Percentiles rank a stretch among this genome's conserved stretches.
These are phyloP conservation scores for Mucor circinelloides DNA, from an alignment of 371 early-diverging fungal species.

Conservation along the genomic window DNA sequence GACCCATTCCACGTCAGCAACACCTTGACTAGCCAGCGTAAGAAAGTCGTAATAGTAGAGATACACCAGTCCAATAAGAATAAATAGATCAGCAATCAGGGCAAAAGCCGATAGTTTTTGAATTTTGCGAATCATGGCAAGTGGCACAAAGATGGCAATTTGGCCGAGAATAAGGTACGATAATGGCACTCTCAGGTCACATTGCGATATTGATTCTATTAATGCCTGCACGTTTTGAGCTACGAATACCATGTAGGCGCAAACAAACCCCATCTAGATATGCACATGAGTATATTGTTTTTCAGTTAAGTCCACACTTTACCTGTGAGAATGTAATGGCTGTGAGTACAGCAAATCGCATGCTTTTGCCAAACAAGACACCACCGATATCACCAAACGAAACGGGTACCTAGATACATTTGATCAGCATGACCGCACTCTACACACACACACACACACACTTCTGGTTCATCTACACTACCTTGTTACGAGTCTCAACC, in stretches of 20 bases:
- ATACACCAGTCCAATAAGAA: slow-evolving; percentile 77
- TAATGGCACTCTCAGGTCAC: slow-evolving; percentile 42
- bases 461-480: too few relatives aligned
- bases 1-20: slow-evolving; percentile 63
- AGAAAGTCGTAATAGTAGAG: slow-evolving; percentile 73
- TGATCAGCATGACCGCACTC: too few relatives aligned
- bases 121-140: slow-evolving; percentile 82
- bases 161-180: slow-evolving; percentile 69
- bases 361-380: slow-evolving; percentile 65
- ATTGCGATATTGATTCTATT: slow-evolving; percentile 61
- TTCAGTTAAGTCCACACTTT: neutral
- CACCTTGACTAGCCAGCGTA: slow-evolving; percentile 57
- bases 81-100: slow-evolving; percentile 84
- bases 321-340: slow-evolving; percentile 78
- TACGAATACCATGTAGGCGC: slow-evolving; percentile 88
- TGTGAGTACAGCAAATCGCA: slow-evolving; percentile 66
- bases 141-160: slow-evolving; percentile 74
- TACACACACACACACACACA: too few relatives aligned
- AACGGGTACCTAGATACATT: slow-evolving; percentile 40
- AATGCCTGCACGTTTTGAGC: slow-evolving; percentile 80
- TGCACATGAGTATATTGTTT: neutral
- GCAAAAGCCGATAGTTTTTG: slow-evolving; percentile 77
- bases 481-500: slow-evolving; percentile 53
- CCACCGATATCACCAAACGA: slow-evolving; percentile 84
- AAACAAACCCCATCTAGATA: slow-evolving; percentile 77